These are phyloP conservation scores for Pseudogymnoascus destructans DNA, from an alignment of 2,329 filamentous ascomycete species.

Conservation along the genomic window DNA sequence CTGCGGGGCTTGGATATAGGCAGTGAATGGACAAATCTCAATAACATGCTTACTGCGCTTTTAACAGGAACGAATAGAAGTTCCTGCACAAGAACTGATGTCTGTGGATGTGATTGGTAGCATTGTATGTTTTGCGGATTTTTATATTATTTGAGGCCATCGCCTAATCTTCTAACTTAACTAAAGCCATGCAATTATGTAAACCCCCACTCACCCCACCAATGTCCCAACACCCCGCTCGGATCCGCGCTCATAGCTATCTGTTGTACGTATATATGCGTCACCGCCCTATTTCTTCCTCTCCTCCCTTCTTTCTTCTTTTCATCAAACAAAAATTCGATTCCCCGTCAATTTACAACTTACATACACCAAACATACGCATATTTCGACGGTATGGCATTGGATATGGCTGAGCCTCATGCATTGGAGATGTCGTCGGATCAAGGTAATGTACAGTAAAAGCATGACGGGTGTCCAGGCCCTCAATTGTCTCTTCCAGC, in stretches of 20 bases:
- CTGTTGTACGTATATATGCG: background rate
- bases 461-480: conserved; percentile 30
- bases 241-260: conserved; percentile 3
- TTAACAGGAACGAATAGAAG: background rate
- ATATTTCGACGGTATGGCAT: conserved; percentile 10
- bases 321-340: background rate
- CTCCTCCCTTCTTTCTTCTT: background rate
- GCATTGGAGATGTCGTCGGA: conserved; percentile 28
- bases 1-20: background rate
- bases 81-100: background rate
- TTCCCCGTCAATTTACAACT: background rate
- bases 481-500: background rate
- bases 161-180: conserved; percentile 1
- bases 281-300: background rate
- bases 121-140: background rate
- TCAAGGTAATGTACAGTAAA: conserved; percentile 32
- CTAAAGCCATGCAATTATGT: conserved; percentile 6
- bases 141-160: background rate
- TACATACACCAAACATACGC: background rate
- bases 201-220: conserved; percentile 5
- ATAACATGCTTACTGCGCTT: background rate
- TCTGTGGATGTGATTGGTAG: background rate
- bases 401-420: conserved; percentile 16
- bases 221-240: conserved; percentile 1
- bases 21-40: conserved; percentile 1